phyloP scores from a whole-genome alignment of 441 rosid species.

The Gossypium lobatum region DNA sequence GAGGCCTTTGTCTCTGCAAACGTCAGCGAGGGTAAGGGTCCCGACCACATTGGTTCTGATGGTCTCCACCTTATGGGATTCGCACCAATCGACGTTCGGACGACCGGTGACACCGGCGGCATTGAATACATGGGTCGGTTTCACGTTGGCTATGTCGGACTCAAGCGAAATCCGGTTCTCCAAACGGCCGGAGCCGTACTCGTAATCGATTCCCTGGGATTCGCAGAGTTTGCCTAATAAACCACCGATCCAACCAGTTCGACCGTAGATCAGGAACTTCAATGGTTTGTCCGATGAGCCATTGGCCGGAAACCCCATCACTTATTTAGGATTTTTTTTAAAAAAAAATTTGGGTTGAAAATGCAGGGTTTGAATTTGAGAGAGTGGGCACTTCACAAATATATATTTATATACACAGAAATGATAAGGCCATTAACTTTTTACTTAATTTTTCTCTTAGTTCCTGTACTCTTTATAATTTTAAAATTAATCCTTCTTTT shows the following conservation, averaged over 20 bases:
- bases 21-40: conserved; percentile 77
- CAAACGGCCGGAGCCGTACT: conserved; percentile 77
- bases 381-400: not conserved
- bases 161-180: conserved; percentile 65
- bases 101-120: conserved; percentile 94
- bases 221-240: conserved; percentile 69
- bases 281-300: conserved; percentile 35
- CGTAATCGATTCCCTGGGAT: conserved; percentile 51
- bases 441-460: not conserved
- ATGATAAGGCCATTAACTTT: not conserved
- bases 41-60: conserved; percentile 79
- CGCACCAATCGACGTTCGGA: conserved; percentile 97
- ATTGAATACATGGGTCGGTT: conserved; percentile 80
- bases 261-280: conserved; percentile 84
- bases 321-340: not conserved
- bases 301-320: conserved; percentile 61
- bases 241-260: conserved; percentile 95
- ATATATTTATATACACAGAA: not conserved
- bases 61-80: conserved; percentile 85
- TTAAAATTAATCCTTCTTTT: too few species aligned
- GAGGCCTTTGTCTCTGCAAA: conserved; percentile 62
- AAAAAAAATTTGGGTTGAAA: too few species aligned
- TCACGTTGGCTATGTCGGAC: conserved; percentile 48
- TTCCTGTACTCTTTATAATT: too few species aligned
- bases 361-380: not conserved